Evolutionary conservation across 2,329 filamentous ascomycete genomes (phyloP).

Genomic region (Botrytis medusae): DNA sequence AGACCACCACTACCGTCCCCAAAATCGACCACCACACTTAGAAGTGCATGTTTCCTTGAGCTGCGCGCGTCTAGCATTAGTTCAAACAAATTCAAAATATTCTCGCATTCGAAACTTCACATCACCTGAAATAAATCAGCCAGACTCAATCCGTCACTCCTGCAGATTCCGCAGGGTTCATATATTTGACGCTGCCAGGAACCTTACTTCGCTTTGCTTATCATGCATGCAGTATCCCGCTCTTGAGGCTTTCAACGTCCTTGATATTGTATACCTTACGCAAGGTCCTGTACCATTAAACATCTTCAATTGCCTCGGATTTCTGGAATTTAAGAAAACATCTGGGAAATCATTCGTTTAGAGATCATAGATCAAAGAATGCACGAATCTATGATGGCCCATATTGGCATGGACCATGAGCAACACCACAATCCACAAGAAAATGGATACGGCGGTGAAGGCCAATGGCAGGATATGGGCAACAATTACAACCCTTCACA

Average conservation of each 20-base stretch:
- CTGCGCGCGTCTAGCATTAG: slow-evolving; percentile 31
- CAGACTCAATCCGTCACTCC: slow-evolving; percentile 34
- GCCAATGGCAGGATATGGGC: slow-evolving; percentile 55
- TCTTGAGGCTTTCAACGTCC: slow-evolving; percentile 35
- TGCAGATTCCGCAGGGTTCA: slow-evolving; percentile 37
- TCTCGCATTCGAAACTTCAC: slow-evolving; percentile 29
- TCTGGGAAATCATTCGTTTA: slow-evolving; percentile 7
- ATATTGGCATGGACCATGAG: slow-evolving; percentile 41
- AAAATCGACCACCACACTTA: slow-evolving; percentile 14
- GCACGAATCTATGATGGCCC: slow-evolving; percentile 42
- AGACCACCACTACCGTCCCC: slow-evolving; percentile 5
- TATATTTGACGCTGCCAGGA: slow-evolving; percentile 39
- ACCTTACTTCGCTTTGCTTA: slow-evolving; percentile 37
- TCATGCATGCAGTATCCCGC: slow-evolving; percentile 42
- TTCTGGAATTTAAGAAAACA: slow-evolving; percentile 25
- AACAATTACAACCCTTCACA: slow-evolving; percentile 49
- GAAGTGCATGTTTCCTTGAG: slow-evolving; percentile 33
- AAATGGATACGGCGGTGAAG: slow-evolving; percentile 47
- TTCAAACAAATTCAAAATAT: slow-evolving; percentile 20
- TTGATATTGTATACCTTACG: slow-evolving; percentile 31
- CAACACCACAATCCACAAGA: slow-evolving; percentile 36
- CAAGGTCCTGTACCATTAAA: slow-evolving; percentile 37
- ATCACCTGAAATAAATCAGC: slow-evolving; percentile 24
- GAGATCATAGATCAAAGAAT: slow-evolving; percentile 29
- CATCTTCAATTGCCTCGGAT: slow-evolving; percentile 30